Evolutionary conservation across 345 rosid genomes (phyloP).

Genomic region (Ceriops decandra): DNA sequence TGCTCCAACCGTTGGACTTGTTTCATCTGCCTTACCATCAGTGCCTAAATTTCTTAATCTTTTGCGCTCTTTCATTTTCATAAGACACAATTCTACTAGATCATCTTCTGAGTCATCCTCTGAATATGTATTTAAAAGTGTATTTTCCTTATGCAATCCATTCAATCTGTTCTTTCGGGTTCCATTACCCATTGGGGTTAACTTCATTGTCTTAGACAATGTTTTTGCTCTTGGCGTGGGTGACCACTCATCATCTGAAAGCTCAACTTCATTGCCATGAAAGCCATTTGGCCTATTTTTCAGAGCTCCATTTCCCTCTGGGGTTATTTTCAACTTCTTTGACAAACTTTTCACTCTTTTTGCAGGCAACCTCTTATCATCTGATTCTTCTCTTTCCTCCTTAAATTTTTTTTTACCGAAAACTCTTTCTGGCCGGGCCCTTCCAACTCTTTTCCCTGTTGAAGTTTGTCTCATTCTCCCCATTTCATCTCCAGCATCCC

Average conservation of each 20-base stretch:
- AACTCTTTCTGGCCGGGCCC: too few species aligned
- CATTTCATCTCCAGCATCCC: constrained; percentile 5
- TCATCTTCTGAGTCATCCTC: constrained; percentile 27
- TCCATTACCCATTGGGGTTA: constrained; percentile 6
- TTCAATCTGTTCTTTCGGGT: constrained; percentile 22
- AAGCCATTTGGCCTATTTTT: constrained; percentile 13
- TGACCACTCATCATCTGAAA: neutral
- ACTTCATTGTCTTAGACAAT: constrained; percentile 21
- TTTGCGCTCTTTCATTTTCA: constrained; percentile 22
- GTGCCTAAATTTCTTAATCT: constrained; percentile 8
- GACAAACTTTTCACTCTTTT: constrained; percentile 10
- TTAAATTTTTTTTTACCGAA: neutral
- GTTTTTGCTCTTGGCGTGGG: constrained; percentile 1
- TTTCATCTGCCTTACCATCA: neutral
- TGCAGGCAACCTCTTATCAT: neutral
- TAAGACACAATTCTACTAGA: constrained; percentile 18
- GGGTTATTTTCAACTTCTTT: constrained; percentile 17
- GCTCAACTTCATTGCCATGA: neutral
- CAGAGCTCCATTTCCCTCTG: constrained; percentile 13
- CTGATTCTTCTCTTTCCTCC: constrained; percentile 1
- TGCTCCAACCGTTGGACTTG: constrained; percentile 11
- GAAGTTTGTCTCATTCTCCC: constrained; percentile 9
- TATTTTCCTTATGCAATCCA: constrained; percentile 8
- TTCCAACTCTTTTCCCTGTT: constrained; percentile 18
- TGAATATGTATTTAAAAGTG: constrained; percentile 5